These are phyloP conservation scores for Boletus patriciae DNA, from an alignment of 768 basidiomycete species.

Conservation along the genomic window DNA sequence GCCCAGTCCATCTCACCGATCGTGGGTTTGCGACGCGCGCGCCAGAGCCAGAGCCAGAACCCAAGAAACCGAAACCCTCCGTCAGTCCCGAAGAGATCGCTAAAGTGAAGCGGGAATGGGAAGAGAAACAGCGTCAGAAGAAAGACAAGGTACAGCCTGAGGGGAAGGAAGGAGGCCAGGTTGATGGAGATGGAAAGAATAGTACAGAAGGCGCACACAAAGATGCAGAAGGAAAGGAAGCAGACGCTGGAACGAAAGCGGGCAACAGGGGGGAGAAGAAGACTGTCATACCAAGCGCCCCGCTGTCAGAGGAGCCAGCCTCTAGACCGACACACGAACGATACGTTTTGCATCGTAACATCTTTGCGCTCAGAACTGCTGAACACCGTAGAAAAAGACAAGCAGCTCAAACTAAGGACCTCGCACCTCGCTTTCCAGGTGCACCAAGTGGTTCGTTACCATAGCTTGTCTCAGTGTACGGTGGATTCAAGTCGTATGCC, in stretches of 20 bases:
- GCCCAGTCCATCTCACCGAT: slow-evolving; percentile 78
- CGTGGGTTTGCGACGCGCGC: slow-evolving; percentile 66
- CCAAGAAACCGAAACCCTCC: slow-evolving; percentile 34
- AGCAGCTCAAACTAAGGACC: slow-evolving; percentile 60
- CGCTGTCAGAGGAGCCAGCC: slow-evolving; percentile 34
- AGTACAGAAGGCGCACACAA: slow-evolving; percentile 9
- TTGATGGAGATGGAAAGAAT: slow-evolving; percentile 35
- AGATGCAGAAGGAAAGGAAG: slow-evolving; percentile 35
- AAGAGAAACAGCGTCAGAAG: slow-evolving; percentile 65
- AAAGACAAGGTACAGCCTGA: slow-evolving; percentile 45
- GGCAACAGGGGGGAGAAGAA: slow-evolving; percentile 21
- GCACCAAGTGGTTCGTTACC: slow-evolving; percentile 43
- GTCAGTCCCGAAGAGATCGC: slow-evolving; percentile 70
- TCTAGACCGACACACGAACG: slow-evolving; percentile 61
- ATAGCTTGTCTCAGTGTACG: slow-evolving; percentile 1
- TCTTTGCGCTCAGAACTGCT: slow-evolving; percentile 74
- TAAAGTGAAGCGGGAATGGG: slow-evolving; percentile 78
- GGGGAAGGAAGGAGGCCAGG: slow-evolving; percentile 38
- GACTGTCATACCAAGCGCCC: slow-evolving; percentile 20
- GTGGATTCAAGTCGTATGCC: not conserved
- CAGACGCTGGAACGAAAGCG: slow-evolving; percentile 36
- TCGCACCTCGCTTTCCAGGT: slow-evolving; percentile 70
- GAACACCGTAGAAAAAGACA: slow-evolving; percentile 75
- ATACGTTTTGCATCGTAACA: slow-evolving; percentile 79
- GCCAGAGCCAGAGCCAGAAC: slow-evolving; percentile 41